These are phyloP conservation scores for Erodium moschatum DNA, from an alignment of 441 rosid genomes.

Conservation along the genomic window DNA sequence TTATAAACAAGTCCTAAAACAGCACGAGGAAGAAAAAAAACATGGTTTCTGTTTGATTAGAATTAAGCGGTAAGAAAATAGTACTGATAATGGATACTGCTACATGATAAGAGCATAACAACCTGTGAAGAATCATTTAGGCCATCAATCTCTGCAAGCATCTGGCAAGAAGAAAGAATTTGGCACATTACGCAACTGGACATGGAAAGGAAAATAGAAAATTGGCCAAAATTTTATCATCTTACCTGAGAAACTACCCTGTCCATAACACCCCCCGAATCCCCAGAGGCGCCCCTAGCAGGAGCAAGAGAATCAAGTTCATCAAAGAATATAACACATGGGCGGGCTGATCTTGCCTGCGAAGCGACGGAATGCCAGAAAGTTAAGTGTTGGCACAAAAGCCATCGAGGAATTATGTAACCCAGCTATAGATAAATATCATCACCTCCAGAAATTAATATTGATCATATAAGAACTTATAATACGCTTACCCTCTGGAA, in stretches of 20 bases:
- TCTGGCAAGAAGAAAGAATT: slow-evolving; percentile 29
- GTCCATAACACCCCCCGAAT: slow-evolving; percentile 98
- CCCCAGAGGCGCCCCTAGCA: slow-evolving; percentile 95
- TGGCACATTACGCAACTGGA: slow-evolving; percentile 17
- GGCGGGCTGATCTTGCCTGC: slow-evolving; percentile 94
- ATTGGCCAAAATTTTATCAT: slow-evolving; percentile 16
- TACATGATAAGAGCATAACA: slow-evolving; percentile 6
- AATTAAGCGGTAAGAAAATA: slow-evolving; percentile 15
- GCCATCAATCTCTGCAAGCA: slow-evolving; percentile 98
- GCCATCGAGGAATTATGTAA: slow-evolving; percentile 6
- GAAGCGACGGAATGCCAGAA: slow-evolving; percentile 16
- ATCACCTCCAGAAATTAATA: neutral
- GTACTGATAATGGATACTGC: neutral
- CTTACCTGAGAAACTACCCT: slow-evolving; percentile 91
- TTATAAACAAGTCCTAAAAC: slow-evolving; percentile 69
- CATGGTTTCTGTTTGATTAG: slow-evolving; percentile 7
- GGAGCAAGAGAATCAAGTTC: slow-evolving; percentile 99
- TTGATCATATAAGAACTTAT: neutral
- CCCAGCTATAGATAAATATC: slow-evolving; percentile 4
- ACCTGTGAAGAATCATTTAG: slow-evolving; percentile 78
- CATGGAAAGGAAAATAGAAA: neutral
- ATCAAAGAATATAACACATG: slow-evolving; percentile 96
- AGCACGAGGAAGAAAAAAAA: neutral
- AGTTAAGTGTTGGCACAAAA: neutral
- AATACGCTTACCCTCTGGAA: slow-evolving; percentile 62